Evolutionary conservation across 2,329 filamentous ascomycete genomes (phyloP), one percentile per base, ranked within the genome.

Genomic region (Pseudonectria foliicola): DNA sequence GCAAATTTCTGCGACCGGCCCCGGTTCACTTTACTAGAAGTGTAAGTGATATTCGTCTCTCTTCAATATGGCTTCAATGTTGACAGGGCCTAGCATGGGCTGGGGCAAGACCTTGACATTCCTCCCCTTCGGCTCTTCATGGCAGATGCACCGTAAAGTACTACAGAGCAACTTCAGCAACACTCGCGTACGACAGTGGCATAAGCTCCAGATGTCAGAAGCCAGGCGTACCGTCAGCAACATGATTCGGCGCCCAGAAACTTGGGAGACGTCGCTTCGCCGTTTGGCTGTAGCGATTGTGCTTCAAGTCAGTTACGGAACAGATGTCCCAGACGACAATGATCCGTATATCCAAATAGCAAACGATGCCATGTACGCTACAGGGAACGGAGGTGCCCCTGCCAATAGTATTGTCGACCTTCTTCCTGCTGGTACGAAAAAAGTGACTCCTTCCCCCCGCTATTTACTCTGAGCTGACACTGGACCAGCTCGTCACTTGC

Each of bases 31-130:
- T 39, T 62, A 14, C 50, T 62, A 11, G 56, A 61, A 34, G 47
- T 61, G 53, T 56, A 42, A 45, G 53, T 42, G 8, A 8, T 8
- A 8, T 8, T 8, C 18, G 8, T 21, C 5, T 8, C 18, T 8
- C 8, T 8, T 8, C 8, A 8, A 21, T 8, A 21, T 13, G 3
- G 27, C 13, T 7, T 27, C 26, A 12, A 12, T 6, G 3, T 27
- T 27, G 26, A 27, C 12, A 27, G 26, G 25, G 13, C 12, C 18
- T 21, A 56, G 53, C 10, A 66, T 67, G 62, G 65, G 65, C 10
- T 71, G 67, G 67, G 57, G 61, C 13, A 59, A 59, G 33, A 70
- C 67, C 6, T 45, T 69, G 39, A 68, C 67, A 10, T 70, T 68
- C 41, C 55, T 68, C 4, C 59, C 57, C 26, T 67, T 59, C 52